Conservation (phyloP, 331 rosid genomes). For the Telfairia occidentalis region DNA sequence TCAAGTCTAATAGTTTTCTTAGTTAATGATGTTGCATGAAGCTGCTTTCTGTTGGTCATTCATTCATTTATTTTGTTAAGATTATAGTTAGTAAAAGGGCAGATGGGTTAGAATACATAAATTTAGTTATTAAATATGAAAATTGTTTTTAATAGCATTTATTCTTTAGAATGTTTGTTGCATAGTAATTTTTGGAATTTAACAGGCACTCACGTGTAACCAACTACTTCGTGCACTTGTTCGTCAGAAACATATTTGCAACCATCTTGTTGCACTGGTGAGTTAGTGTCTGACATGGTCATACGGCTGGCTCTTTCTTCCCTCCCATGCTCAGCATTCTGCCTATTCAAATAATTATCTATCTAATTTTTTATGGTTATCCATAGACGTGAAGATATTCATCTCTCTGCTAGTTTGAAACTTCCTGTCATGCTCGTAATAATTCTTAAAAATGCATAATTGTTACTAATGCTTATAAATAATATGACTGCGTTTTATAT, state of each 20-base stretch:
- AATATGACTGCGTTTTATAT: background rate
- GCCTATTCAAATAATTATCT: background rate
- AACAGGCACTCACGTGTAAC: slow-evolving; percentile 71
- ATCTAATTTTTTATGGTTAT: background rate
- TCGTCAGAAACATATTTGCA: slow-evolving; percentile 72
- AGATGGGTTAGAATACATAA: background rate
- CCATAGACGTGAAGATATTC: background rate
- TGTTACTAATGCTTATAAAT: background rate
- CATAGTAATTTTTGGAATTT: slow-evolving; percentile 14
- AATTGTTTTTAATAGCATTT: background rate
- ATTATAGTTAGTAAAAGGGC: background rate
- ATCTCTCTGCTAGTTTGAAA: background rate
- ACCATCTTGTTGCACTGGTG: slow-evolving; percentile 75
- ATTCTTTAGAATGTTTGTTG: background rate
- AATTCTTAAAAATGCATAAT: background rate
- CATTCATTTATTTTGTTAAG: background rate
- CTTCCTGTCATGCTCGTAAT: background rate
- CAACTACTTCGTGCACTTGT: slow-evolving; percentile 77
- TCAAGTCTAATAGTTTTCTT: background rate
- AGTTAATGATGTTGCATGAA: background rate
- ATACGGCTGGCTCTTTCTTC: background rate
- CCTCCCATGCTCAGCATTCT: background rate
- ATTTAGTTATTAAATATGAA: background rate
- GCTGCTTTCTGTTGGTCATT: background rate
- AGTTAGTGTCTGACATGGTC: slow-evolving; percentile 21